Evolutionary conservation across 2,329 filamentous ascomycete species (phyloP), one percentile per base, ranked within the genome.

Genomic region (Hymenoscyphus repandus): DNA sequence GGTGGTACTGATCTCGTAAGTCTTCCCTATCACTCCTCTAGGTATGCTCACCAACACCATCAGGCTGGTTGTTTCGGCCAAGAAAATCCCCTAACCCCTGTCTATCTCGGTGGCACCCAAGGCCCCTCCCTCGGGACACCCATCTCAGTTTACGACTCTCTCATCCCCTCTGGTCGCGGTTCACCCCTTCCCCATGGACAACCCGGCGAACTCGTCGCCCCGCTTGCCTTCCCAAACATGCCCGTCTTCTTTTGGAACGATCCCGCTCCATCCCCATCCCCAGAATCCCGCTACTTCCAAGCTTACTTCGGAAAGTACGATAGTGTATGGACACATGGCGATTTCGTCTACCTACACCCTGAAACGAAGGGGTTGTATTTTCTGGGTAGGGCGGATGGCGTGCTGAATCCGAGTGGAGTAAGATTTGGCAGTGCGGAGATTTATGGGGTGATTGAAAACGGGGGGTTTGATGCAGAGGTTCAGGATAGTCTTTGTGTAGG

Each of bases 351-450:
- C 33, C 71, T 87, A 12, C 82, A 92, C 62, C 86, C 87, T 0
- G 57, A 69, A 3, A 91, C 87, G 1, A 78, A 80, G 6, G 77
- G 80, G 41, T 65, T 90, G 5, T 66, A 78, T 11, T 84, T 91
- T 58, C 75, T 88, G 0, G 86, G 86, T 1, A 76, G 87, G 1
- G 85, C 82, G 2, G 88, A 93, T 62, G 88, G 88, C 11, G 88
- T 93, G 2, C 70, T 93, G 46, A 93, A 93, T 63, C 88, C 88
- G 0, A 83, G 78, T 6, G 88, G 88, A 0, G 82, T 93, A 10
- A 76, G 88, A 0, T 95, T 93, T 61, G 89, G 88, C 0, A 86
- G 82, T 4, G 83, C 86, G 0, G 89, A 93, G 66, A 86, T 93
- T 32, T 95, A 93, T 66, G 78, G 77, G 11, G 85, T 91, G 1